A percentile compares a stretch with the other conserved stretches of the same genome.
phyloP scores from a whole-genome alignment of 2,329 filamentous ascomycete genomes.

The Fonsecaea nubica region DNA sequence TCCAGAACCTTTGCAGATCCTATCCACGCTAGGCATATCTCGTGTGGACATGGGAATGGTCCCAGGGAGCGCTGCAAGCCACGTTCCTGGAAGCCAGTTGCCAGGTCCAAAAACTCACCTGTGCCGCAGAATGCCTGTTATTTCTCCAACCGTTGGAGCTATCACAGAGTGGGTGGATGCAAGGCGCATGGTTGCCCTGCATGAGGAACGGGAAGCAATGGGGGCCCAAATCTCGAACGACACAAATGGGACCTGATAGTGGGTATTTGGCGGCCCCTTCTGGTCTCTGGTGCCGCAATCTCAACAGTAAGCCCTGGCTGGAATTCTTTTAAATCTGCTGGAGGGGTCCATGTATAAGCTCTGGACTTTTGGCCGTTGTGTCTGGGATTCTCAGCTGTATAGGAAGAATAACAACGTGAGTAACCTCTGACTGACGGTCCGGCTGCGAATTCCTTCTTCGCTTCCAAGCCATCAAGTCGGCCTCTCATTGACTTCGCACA shows the following conservation, averaged over 20 bases:
- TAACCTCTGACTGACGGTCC: background rate
- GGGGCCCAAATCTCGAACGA: background rate
- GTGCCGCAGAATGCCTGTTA: background rate
- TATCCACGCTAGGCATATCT: background rate
- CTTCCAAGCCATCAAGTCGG: background rate
- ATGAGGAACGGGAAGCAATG: background rate
- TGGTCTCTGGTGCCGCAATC: background rate
- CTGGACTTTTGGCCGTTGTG: background rate
- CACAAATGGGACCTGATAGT: background rate
- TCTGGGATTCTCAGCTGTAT: background rate
- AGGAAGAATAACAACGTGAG: background rate
- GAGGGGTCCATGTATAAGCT: background rate
- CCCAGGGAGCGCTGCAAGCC: background rate
- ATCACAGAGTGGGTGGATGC: background rate
- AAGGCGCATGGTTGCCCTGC: background rate
- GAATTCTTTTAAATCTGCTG: background rate
- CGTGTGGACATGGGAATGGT: background rate
- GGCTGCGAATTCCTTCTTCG: background rate
- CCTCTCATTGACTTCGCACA: background rate
- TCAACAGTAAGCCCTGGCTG: background rate
- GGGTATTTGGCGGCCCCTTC: background rate
- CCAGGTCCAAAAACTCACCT: background rate
- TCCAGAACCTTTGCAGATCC: background rate
- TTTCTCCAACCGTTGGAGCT: background rate
- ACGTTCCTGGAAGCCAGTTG: background rate